Conservation (phyloP, 208 protist species). For the Porcisia deanei region DNA sequence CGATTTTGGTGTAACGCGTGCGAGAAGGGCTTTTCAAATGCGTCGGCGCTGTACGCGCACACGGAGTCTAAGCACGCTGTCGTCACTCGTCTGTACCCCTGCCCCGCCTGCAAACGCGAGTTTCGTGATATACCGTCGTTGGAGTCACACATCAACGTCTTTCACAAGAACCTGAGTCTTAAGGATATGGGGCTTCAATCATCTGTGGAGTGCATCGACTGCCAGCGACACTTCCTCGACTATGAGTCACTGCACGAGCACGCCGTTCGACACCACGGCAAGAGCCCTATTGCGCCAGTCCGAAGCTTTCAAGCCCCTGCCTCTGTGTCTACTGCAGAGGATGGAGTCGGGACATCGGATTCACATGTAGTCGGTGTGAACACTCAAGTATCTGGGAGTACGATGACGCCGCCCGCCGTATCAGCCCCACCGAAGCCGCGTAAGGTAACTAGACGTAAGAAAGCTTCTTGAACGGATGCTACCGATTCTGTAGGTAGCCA, state of each 20-base stretch:
- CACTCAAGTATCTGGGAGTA: conserved; percentile 1
- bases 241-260: conserved; percentile 63
- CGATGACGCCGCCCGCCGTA: background rate
- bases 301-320: conserved; percentile 36
- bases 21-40: conserved; percentile 70
- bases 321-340: background rate
- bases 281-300: conserved; percentile 44
- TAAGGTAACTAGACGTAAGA: conserved; percentile 31
- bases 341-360: background rate
- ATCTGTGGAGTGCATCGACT: conserved; percentile 53
- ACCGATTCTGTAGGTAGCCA: background rate
- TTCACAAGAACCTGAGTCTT: conserved; percentile 55
- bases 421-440: conserved; percentile 18
- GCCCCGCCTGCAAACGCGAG: conserved; percentile 82
- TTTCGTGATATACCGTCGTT: conserved; percentile 68
- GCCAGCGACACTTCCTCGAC: conserved; percentile 63
- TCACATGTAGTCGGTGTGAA: background rate
- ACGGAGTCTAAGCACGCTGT: conserved; percentile 61
- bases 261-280: conserved; percentile 71
- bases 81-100: conserved; percentile 50
- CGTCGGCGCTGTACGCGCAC: conserved; percentile 57
- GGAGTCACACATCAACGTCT: conserved; percentile 60
- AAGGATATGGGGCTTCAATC: conserved; percentile 50
- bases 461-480: background rate
- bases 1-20: conserved; percentile 86